Conservation (phyloP, 305 asterid genomes). For the Fraxinus xanthoxyloides region DNA sequence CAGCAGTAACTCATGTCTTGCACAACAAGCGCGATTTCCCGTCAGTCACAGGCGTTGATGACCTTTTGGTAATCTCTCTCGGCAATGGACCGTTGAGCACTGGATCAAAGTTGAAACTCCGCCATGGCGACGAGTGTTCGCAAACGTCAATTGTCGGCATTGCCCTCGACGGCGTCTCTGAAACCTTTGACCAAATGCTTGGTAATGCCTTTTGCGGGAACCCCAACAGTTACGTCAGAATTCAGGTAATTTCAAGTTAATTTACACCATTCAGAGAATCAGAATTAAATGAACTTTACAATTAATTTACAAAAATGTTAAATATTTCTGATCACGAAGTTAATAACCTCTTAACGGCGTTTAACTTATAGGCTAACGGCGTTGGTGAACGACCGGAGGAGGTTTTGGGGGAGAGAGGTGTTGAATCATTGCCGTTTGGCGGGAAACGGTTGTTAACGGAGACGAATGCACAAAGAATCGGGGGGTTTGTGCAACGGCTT, state of each 20-base stretch:
- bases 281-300: background rate
- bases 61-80: constrained; percentile 65
- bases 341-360: constrained; percentile 3
- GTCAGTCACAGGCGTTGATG: constrained; percentile 73
- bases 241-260: constrained; percentile 55
- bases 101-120: constrained; percentile 38
- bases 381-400: constrained; percentile 35
- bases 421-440: constrained; percentile 82
- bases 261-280: background rate
- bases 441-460: constrained; percentile 87
- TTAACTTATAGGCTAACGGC: constrained; percentile 54
- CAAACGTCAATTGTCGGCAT: constrained; percentile 59
- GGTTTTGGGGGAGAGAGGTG: constrained; percentile 62
- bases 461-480: constrained; percentile 75
- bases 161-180: constrained; percentile 84
- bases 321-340: background rate
- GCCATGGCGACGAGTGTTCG: constrained; percentile 53
- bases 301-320: background rate
- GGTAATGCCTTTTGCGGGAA: constrained; percentile 88
- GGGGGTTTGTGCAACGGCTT: constrained; percentile 71
- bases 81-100: constrained; percentile 60
- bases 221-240: constrained; percentile 69
- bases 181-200: constrained; percentile 81
- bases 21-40: constrained; percentile 88
- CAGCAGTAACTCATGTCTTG: constrained; percentile 85